A percentile compares a stretch with the other conserved stretches of the same genome.
Conservation (phyloP, 352 stramenopile species). For the Phytophthora quininea region DNA sequence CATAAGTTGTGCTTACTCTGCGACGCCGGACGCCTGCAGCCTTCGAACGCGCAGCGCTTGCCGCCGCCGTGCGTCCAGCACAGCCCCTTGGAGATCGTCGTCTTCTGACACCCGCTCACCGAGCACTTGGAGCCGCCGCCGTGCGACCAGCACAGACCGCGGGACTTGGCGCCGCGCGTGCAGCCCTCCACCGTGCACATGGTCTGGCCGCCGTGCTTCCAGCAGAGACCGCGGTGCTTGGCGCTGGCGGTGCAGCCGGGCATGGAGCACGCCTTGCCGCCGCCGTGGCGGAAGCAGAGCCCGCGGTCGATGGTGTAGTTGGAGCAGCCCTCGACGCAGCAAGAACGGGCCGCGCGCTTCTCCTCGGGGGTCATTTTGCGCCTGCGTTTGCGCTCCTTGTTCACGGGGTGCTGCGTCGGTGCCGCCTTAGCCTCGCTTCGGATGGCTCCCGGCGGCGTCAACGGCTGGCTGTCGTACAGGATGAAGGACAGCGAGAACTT, state of each 20-base stretch:
- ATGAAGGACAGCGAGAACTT: slow-evolving; percentile 32
- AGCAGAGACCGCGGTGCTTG: slow-evolving; percentile 54
- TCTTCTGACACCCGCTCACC: slow-evolving; percentile 37
- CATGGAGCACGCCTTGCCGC: slow-evolving; percentile 54
- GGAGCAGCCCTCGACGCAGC: slow-evolving; percentile 43
- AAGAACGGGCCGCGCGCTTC: slow-evolving; percentile 35
- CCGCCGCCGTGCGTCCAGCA: slow-evolving; percentile 52
- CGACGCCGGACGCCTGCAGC: slow-evolving; percentile 54
- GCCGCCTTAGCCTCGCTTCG: not conserved
- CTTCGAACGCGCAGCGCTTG: slow-evolving; percentile 35
- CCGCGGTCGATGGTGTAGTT: slow-evolving; percentile 66
- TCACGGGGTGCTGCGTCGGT: slow-evolving; percentile 1
- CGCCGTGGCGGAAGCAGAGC: slow-evolving; percentile 45
- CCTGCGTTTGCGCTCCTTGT: slow-evolving; percentile 9
- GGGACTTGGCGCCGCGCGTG: slow-evolving; percentile 60
- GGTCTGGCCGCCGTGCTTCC: slow-evolving; percentile 43
- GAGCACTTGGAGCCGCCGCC: slow-evolving; percentile 65
- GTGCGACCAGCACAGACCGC: slow-evolving; percentile 78
- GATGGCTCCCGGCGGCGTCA: slow-evolving; percentile 9
- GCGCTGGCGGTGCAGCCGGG: slow-evolving; percentile 50
- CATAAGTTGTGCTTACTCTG: slow-evolving; percentile 53
- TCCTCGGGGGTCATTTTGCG: slow-evolving; percentile 13
- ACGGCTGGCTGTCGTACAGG: slow-evolving; percentile 24
- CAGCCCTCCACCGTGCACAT: slow-evolving; percentile 46
- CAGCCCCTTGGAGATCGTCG: slow-evolving; percentile 41